A percentile compares a stretch with the other conserved stretches of the same genome.
phyloP scores from a whole-genome alignment of 225 moss, liverwort and hornwort species.

The Antitrichia curtipendula region DNA sequence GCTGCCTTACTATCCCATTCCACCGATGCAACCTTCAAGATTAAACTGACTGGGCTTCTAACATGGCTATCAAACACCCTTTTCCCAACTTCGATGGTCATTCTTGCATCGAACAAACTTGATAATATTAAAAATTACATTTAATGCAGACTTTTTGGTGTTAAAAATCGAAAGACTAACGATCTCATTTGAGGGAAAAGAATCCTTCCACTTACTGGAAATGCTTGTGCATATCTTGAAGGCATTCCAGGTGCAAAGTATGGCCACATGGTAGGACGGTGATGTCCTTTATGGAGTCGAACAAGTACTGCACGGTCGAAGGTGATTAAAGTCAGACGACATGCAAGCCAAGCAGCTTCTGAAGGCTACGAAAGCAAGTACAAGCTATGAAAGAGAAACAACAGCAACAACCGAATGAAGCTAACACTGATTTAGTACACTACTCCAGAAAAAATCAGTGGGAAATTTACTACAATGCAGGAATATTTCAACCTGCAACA shows the following conservation, averaged over 20 bases:
- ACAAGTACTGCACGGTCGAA: slow-evolving; percentile 54
- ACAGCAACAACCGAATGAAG: neutral
- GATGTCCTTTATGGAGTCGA: slow-evolving; percentile 76
- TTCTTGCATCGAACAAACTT: neutral
- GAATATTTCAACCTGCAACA: too few species aligned
- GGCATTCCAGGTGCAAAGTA: slow-evolving; percentile 78
- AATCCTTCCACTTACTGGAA: slow-evolving; percentile 43
- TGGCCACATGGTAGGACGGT: slow-evolving; percentile 82
- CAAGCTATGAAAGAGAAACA: neutral
- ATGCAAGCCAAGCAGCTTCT: neutral
- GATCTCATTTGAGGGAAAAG: neutral
- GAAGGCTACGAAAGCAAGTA: neutral
- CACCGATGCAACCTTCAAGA: neutral
- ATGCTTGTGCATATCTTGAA: slow-evolving; percentile 83
- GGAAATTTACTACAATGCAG: neutral
- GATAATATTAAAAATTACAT: neutral
- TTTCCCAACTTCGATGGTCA: too few species aligned
- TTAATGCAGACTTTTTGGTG: neutral
- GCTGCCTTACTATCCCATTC: neutral
- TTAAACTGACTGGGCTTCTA: neutral
- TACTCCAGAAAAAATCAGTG: neutral
- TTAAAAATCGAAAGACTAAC: too few species aligned
- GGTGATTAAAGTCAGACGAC: neutral
- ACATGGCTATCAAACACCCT: neutral
- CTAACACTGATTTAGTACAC: too few species aligned